Conservation (phyloP, 2,329 filamentous ascomycete genomes). For the Exophiala calicioides region DNA sequence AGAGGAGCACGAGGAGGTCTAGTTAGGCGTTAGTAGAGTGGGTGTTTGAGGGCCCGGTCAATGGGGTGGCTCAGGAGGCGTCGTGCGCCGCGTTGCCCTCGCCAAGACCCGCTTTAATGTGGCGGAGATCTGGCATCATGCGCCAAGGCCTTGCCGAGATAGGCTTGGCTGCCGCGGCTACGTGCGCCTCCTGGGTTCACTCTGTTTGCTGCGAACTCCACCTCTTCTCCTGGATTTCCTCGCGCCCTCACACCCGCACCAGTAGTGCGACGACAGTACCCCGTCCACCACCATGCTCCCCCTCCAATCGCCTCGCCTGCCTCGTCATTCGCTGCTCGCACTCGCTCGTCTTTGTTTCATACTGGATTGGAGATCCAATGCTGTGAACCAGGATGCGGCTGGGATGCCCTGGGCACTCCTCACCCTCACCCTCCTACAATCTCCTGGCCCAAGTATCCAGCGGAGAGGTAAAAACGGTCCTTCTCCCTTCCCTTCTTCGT, state of each 20-base stretch:
- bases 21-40: not conserved
- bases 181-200: no score
- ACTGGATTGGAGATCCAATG: slow-evolving; percentile 17
- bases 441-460: slow-evolving; percentile 16
- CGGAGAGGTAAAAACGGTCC: no score
- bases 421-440: slow-evolving; percentile 22
- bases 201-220: no score
- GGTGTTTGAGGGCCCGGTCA: slow-evolving; percentile 6
- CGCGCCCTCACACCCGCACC: not conserved
- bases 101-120: no score
- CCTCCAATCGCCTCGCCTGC: slow-evolving; percentile 1
- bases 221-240: slow-evolving; percentile 2
- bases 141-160: no score
- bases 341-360: slow-evolving; percentile 18
- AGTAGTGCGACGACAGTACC: slow-evolving; percentile 11
- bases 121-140: slow-evolving; percentile 16
- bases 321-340: slow-evolving; percentile 2
- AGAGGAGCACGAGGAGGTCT: not conserved
- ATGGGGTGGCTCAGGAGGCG: not conserved
- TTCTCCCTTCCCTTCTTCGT: slow-evolving; percentile 8
- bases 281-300: not conserved
- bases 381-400: slow-evolving; percentile 3
- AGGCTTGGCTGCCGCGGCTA: no score
- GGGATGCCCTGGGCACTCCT: slow-evolving; percentile 13
- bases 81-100: not conserved